A percentile compares a stretch with the other conserved stretches of the same genome.
phyloP scores from a whole-genome alignment of 2,329 filamentous ascomycete species.

The Alternaria gansuensis region DNA sequence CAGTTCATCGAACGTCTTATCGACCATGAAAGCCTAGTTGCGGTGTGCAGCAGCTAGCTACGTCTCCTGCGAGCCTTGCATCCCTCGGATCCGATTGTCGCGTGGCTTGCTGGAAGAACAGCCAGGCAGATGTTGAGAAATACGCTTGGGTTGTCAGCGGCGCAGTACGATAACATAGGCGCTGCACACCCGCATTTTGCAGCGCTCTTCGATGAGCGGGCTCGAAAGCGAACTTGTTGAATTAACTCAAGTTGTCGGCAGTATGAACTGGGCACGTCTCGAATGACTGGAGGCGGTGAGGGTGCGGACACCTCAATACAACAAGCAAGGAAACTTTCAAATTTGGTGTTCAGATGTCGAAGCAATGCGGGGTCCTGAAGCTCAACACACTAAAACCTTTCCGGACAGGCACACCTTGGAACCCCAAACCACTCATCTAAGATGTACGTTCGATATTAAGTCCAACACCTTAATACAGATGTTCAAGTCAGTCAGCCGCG shows the following conservation, averaged over 20 bases:
- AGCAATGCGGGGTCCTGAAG: slow-evolving; percentile 7
- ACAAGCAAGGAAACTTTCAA: slow-evolving; percentile 6
- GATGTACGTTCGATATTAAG: background rate
- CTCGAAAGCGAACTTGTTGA: slow-evolving; percentile 1
- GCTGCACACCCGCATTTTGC: slow-evolving; percentile 3
- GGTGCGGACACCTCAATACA: background rate
- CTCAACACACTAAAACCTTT: background rate
- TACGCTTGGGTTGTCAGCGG: background rate
- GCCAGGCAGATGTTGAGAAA: background rate
- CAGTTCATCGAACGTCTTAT: slow-evolving; percentile 10
- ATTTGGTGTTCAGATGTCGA: background rate
- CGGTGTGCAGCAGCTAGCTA: background rate
- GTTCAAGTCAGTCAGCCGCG: background rate
- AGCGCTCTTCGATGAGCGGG: background rate
- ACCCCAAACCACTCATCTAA: background rate
- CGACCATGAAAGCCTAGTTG: background rate
- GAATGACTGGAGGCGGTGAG: slow-evolving; percentile 3
- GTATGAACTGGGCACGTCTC: background rate
- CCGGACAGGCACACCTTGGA: background rate
- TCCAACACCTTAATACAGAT: slow-evolving; percentile 1
- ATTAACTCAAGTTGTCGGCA: background rate
- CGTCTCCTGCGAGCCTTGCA: slow-evolving; percentile 1
- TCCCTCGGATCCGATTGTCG: background rate
- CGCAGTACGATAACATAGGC: slow-evolving; percentile 1
- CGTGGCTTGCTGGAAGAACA: slow-evolving; percentile 4